Base-by-base conservation (phyloP, 305 asterid genomes). In the Fraxinus nigra region DNA sequence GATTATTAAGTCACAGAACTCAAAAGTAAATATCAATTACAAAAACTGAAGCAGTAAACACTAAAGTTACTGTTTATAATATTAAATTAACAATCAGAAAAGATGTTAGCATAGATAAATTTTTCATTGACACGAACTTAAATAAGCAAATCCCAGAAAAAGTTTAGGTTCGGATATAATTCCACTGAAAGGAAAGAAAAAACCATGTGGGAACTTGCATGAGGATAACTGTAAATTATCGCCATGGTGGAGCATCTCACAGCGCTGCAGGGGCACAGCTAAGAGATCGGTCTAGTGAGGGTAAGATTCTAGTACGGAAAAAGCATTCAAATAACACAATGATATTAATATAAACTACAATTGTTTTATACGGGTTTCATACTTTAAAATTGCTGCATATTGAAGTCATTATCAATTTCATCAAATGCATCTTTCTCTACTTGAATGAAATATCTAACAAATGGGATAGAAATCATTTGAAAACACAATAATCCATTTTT, bases 111-210 rank as follows among this genome's bases (percentile, higher is more conserved):
- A 48, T 48, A 14, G 61, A 48, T 48, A 1, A 48, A 48, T 14
- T 48, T 20, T 48, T 14, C 61, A 48, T 48, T 16, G 61, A 4
- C 61, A 14, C 20, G 18, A 48, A 48, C 7, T 48, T 14, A 48
- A 48, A 14, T 14, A 14, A 48, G 61, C 61, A 48, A 48, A 48
- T 48, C 56, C 61, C 61, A 1, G n/a, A 16, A 32, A 37, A 7
- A 13, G 61, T 48, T 48, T 6, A 9, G 87, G 90, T 80, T 85
- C 81, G 14, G 18, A 18, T 65, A 79, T 76, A 8, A 51, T 34
- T 7, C 11, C 8, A 34, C 56, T 89, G 43, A 26, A 88, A 79
- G 28, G 82, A 82, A 13, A 80, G 82, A 0, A n/a, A 35, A 26
- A 11, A 56, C 59, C 6, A 14, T 4, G 59, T 38, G 7, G 20